Evolutionary conservation across 139 green algal genomes (phyloP).

Genomic region (Tetraselmis chui): DNA sequence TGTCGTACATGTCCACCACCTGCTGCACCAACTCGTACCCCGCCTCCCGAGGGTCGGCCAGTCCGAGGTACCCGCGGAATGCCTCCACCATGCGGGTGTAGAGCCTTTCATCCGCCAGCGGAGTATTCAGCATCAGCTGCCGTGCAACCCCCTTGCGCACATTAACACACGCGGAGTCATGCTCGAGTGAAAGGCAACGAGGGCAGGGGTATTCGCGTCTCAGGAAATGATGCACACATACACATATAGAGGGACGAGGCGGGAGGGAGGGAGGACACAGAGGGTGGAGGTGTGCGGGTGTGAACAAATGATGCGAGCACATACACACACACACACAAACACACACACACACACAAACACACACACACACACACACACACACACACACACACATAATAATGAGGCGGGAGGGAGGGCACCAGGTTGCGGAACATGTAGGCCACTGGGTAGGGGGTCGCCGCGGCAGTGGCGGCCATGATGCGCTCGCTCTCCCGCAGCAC

Average conservation of each 20-base stretch:
- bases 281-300: background rate
- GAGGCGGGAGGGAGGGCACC: background rate
- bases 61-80: conserved; percentile 1
- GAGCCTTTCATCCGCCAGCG: conserved; percentile 48
- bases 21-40: background rate
- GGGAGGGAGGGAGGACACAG: background rate
- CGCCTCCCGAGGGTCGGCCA: background rate
- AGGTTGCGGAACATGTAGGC: conserved; percentile 6
- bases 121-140: conserved; percentile 93
- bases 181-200: background rate
- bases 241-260: no score
- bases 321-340: background rate
- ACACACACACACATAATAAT: background rate
- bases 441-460: background rate
- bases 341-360: background rate
- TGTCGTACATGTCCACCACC: background rate
- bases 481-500: background rate
- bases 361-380: background rate
- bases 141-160: conserved; percentile 92
- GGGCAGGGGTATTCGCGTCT: background rate
- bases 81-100: background rate
- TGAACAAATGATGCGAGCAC: background rate
- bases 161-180: conserved; percentile 70
- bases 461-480: background rate
- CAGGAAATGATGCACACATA: no score